Percentiles rank a stretch among this genome's conserved stretches.
Conservation (phyloP, 2,329 filamentous ascomycete genomes). For the Neurospora sp. region DNA sequence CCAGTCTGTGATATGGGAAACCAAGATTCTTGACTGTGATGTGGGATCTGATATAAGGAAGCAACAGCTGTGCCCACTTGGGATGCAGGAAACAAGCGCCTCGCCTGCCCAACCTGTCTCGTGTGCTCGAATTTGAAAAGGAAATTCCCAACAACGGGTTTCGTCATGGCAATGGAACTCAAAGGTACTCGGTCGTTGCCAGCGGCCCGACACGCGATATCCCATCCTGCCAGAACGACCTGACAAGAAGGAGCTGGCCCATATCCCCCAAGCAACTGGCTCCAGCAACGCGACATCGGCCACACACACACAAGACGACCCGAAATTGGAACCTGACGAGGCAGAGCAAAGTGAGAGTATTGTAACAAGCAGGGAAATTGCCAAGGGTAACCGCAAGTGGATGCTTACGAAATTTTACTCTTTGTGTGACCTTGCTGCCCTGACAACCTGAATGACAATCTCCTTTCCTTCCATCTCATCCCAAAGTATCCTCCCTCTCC, state of each 20-base stretch:
- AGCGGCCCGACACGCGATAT: background rate
- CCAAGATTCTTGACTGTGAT: background rate
- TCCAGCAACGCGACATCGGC: background rate
- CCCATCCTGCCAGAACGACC: background rate
- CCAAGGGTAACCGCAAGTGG: background rate
- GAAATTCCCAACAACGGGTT: background rate
- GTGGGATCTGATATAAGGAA: background rate
- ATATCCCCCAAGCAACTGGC: background rate
- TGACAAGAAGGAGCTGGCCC: background rate
- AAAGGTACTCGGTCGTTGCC: background rate
- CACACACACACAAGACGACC: background rate
- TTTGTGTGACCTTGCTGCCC: background rate
- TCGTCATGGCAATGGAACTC: background rate
- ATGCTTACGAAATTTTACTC: background rate
- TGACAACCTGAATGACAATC: background rate
- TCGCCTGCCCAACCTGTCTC: background rate
- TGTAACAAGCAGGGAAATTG: background rate
- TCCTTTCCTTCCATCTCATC: background rate
- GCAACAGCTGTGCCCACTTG: background rate
- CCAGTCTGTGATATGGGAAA: background rate
- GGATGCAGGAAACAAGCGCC: background rate
- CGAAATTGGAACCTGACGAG: background rate
- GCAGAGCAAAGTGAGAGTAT: background rate
- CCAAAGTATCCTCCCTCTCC: background rate
- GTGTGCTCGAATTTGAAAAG: background rate